Conservation (phyloP, 192 early-diverging fungal species). For the Coemansia furcata region DNA sequence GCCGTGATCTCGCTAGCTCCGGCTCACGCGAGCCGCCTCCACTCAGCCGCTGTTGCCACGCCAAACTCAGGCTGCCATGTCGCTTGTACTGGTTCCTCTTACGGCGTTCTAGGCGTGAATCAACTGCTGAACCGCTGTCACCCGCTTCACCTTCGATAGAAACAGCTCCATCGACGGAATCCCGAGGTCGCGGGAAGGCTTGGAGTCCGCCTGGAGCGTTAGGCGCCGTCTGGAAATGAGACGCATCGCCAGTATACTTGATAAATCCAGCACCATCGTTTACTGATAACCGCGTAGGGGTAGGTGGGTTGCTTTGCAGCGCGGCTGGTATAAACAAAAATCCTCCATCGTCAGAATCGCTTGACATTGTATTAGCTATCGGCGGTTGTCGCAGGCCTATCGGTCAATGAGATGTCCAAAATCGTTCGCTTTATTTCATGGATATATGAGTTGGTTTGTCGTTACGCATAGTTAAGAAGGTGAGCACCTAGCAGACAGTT, state of each 20-base stretch:
- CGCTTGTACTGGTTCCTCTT: slow-evolving; percentile 47
- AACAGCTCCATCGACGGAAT: slow-evolving; percentile 19
- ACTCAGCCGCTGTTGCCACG: slow-evolving; percentile 29
- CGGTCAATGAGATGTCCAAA: background rate
- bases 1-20: slow-evolving; percentile 6
- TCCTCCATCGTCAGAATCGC: slow-evolving; percentile 4
- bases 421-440: background rate
- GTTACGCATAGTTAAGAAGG: background rate
- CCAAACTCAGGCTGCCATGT: slow-evolving; percentile 46
- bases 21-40: slow-evolving; percentile 3
- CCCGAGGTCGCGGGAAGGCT: slow-evolving; percentile 34
- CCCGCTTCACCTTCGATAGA: background rate
- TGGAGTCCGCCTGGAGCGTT: background rate
- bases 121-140: background rate
- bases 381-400: background rate
- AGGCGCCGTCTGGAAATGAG: background rate
- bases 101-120: slow-evolving; percentile 35
- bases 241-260: background rate
- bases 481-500: background rate
- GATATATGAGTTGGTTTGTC: background rate
- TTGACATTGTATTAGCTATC: background rate
- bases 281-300: slow-evolving; percentile 24
- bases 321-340: slow-evolving; percentile 30
- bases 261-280: slow-evolving; percentile 6
- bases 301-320: slow-evolving; percentile 40